A percentile compares a stretch with the other conserved stretches of the same genome.
Evolutionary conservation across 2,329 filamentous ascomycete species (phyloP).

Genomic region (Pseudopyrenochaeta lycopersici): DNA sequence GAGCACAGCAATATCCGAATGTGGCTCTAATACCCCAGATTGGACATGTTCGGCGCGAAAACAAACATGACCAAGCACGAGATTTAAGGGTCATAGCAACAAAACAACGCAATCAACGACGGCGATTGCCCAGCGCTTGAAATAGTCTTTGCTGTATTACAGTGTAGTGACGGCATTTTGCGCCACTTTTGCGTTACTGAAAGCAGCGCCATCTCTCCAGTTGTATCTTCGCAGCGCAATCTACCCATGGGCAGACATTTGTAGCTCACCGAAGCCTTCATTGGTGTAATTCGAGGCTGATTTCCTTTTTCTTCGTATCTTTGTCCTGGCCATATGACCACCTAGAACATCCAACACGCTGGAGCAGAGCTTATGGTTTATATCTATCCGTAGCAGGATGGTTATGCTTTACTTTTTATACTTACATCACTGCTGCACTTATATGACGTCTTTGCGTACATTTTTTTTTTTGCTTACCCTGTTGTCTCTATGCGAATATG

Average conservation of each 20-base stretch:
- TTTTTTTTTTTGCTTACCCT: too few species aligned
- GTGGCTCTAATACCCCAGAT: not conserved
- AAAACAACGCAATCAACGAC: not conserved
- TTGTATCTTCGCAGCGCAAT: not conserved
- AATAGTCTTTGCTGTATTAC: not conserved
- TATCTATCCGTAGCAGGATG: too few species aligned
- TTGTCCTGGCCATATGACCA: not conserved
- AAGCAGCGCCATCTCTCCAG: not conserved
- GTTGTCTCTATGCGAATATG: too few species aligned
- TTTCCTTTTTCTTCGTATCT: not conserved
- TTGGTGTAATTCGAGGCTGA: not conserved
- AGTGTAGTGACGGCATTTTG: not conserved
- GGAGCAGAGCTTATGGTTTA: constrained; percentile 1
- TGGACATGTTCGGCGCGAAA: not conserved
- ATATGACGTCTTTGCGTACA: too few species aligned
- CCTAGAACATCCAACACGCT: not conserved
- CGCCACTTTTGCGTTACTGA: not conserved
- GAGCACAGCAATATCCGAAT: not conserved
- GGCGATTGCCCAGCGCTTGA: not conserved
- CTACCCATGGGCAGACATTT: not conserved
- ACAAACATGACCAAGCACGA: not conserved
- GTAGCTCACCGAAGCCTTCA: not conserved
- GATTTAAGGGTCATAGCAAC: not conserved
- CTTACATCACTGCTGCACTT: too few species aligned
- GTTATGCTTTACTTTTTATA: too few species aligned